Percentiles rank a stretch among this genome's conserved stretches.
phyloP scores from a whole-genome alignment of 306 rosid species.

The Vigna unguiculata region DNA sequence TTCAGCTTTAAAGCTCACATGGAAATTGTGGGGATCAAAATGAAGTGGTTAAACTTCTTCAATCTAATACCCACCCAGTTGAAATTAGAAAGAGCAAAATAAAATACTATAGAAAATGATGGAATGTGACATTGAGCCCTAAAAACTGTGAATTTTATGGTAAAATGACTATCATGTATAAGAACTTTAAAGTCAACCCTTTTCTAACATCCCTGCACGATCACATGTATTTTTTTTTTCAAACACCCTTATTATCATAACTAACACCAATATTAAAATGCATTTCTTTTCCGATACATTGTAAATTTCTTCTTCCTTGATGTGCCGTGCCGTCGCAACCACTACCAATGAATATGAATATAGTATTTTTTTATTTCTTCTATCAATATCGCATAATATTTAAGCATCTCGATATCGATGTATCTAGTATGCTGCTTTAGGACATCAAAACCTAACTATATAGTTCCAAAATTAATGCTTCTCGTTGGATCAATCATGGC shows the following conservation, averaged over 20 bases:
- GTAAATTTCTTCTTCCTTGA: conserved; percentile 51
- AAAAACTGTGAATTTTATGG: conserved; percentile 33
- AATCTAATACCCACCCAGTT: conserved; percentile 62
- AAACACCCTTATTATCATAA: conserved; percentile 34
- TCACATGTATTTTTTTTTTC: conserved; percentile 42
- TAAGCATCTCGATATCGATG: conserved; percentile 36
- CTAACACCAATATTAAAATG: conserved; percentile 52
- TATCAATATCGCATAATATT: conserved; percentile 18
- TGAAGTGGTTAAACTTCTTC: conserved; percentile 46
- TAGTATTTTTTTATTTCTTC: not conserved
- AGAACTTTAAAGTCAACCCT: conserved; percentile 55
- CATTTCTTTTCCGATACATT: conserved; percentile 42
- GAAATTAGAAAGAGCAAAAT: conserved; percentile 40
- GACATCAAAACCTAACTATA: conserved; percentile 20
- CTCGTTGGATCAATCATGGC: conserved; percentile 17
- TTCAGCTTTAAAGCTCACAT: conserved; percentile 19
- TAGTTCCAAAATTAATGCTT: conserved; percentile 23
- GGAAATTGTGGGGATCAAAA: conserved; percentile 22
- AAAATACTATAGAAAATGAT: conserved; percentile 28
- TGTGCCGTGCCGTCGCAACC: conserved; percentile 81
- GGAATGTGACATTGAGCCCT: too few species aligned
- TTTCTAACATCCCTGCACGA: conserved; percentile 36
- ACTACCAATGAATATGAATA: conserved; percentile 51
- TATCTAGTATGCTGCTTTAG: conserved; percentile 9
- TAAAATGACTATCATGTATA: conserved; percentile 38